Evolutionary conservation across 805 yeast species (phyloP).

Genomic region (Cyberlindnera maritima): DNA sequence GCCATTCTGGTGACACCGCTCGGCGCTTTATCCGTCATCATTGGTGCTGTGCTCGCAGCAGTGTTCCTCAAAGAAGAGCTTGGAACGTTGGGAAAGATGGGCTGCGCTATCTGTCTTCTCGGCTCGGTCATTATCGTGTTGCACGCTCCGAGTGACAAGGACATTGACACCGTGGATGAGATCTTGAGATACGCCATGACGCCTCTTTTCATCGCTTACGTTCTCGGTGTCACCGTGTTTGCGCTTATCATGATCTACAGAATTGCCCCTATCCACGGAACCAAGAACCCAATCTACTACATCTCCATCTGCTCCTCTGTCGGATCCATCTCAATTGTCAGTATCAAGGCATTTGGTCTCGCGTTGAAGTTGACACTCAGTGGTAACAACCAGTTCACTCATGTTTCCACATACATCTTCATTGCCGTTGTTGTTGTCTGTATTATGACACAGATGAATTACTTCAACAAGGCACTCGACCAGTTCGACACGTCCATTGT

Average conservation of each 20-base stretch:
- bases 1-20: slow-evolving; percentile 89
- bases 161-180: slow-evolving; percentile 84
- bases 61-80: slow-evolving; percentile 80
- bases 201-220: slow-evolving; percentile 73
- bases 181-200: slow-evolving; percentile 74
- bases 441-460: slow-evolving; percentile 89
- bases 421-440: slow-evolving; percentile 74
- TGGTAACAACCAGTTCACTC: slow-evolving; percentile 87
- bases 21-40: slow-evolving; percentile 86
- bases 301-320: slow-evolving; percentile 87
- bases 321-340: slow-evolving; percentile 87
- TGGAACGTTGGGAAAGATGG: slow-evolving; percentile 86
- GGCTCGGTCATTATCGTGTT: slow-evolving; percentile 86
- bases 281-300: slow-evolving; percentile 82
- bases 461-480: slow-evolving; percentile 88
- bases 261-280: slow-evolving; percentile 79
- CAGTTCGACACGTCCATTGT: slow-evolving; percentile 92
- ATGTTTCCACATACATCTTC: slow-evolving; percentile 80
- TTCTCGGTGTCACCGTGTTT: slow-evolving; percentile 59
- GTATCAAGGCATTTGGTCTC: slow-evolving; percentile 91
- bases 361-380: slow-evolving; percentile 80
- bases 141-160: slow-evolving; percentile 95
- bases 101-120: slow-evolving; percentile 85
- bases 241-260: slow-evolving; percentile 77
- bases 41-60: slow-evolving; percentile 89